phyloP scores from a whole-genome alignment of 2,329 filamentous ascomycete genomes.

The Penicillium crustosum region DNA sequence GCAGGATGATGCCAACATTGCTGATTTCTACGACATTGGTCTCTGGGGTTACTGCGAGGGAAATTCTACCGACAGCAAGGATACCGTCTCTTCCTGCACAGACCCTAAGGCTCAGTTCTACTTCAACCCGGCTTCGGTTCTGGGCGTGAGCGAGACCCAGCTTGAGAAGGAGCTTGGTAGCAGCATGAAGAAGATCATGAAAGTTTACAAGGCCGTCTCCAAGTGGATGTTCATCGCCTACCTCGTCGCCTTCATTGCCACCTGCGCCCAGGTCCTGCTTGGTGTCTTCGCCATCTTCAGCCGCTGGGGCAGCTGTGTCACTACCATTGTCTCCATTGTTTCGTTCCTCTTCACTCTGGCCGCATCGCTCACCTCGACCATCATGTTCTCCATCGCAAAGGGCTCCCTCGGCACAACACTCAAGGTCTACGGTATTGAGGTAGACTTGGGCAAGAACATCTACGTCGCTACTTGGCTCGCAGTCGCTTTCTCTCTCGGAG shows the following conservation, averaged over 20 bases:
- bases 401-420: slow-evolving; percentile 66
- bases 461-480: slow-evolving; percentile 76
- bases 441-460: slow-evolving; percentile 66
- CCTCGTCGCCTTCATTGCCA: slow-evolving; percentile 68
- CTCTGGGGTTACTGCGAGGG: slow-evolving; percentile 85
- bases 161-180: slow-evolving; percentile 65
- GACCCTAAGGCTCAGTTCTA: slow-evolving; percentile 74
- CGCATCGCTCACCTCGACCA: slow-evolving; percentile 72
- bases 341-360: slow-evolving; percentile 60
- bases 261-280: slow-evolving; percentile 70
- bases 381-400: slow-evolving; percentile 68
- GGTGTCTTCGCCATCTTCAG: slow-evolving; percentile 83
- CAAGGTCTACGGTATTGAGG: slow-evolving; percentile 69
- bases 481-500: slow-evolving; percentile 71
- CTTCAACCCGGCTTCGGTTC: slow-evolving; percentile 67
- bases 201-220: slow-evolving; percentile 69
- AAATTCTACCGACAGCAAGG: slow-evolving; percentile 54
- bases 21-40: slow-evolving; percentile 75
- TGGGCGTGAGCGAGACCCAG: slow-evolving; percentile 57
- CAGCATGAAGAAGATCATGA: slow-evolving; percentile 65
- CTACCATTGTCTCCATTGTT: slow-evolving; percentile 69
- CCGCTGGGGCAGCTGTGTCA: slow-evolving; percentile 76
- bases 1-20: slow-evolving; percentile 57
- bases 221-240: slow-evolving; percentile 85
- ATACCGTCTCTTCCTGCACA: slow-evolving; percentile 62